Base-by-base conservation (phyloP, 1,284 basidiomycete species). In the Uromyces viciae-fabae region DNA sequence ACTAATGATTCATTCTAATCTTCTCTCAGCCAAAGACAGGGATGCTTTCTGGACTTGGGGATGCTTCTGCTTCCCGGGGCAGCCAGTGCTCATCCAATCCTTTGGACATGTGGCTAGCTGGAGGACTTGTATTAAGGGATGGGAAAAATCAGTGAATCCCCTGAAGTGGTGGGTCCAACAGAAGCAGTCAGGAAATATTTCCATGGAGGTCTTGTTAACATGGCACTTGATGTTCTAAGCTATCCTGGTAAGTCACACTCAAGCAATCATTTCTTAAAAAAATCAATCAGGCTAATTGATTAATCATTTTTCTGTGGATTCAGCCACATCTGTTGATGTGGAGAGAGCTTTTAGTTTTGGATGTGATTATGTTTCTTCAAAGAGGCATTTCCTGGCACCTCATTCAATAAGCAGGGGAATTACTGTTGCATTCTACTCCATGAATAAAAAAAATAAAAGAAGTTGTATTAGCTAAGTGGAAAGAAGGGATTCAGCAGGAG, bases 281-380 rank as follows among this genome's bases (percentile, higher is more conserved):
- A 9, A 5, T 25, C 14, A 19, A 4, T 40, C 36, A 38, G 4
- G 36, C 58, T 60, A 60, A 31, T 7, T 22, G 17, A 64, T 64
- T n/a, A 38, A n/a, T 17, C 25, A 4, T 38, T 38, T 38, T 28
- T 7, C 19, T 28, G 17, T 40, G 3, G 36, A 22, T 36, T n/a
- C n/a, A 64, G 60, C 60, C 36, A 64, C 60, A 36, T 64, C 33
- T 9, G 60, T 64, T 36, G 60, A 64, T 38, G 60, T 64, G 17
- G 60, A 64, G 33, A 9, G 22, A 15, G 31, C 28, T 3, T 64
- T 64, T 64, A 64, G 60, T 22, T 64, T 64, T 64, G 60, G 60
- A 3, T 3, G 60, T 11, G 60, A 64, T 22, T 64, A 64, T 40
- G 33, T 64, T 40, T 38, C 60, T 17, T 36, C 60, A 64, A 64